These are phyloP conservation scores for Stereum hirsutum DNA, from an alignment of 1,284 basidiomycete genomes.

Conservation along the genomic window DNA sequence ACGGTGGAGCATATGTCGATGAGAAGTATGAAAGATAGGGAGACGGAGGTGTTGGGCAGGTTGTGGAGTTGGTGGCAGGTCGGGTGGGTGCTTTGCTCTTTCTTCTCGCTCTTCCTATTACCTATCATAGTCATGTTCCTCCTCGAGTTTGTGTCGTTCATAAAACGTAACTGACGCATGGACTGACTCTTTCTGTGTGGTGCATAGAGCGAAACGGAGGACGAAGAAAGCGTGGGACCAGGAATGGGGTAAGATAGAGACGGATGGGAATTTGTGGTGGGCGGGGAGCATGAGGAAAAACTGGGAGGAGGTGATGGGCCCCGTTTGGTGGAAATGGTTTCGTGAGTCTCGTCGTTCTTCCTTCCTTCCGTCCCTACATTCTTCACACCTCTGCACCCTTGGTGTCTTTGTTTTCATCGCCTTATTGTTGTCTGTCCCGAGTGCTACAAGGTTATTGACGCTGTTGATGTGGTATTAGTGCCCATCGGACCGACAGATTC, in stretches of 20 bases:
- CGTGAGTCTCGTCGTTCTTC: conserved; percentile 38
- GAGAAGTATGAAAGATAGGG: conserved; percentile 50
- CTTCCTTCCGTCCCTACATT: too few relatives aligned
- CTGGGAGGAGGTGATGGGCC: conserved; percentile 76
- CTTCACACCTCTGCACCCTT: background rate
- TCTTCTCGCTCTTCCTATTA: background rate
- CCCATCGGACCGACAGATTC: conserved; percentile 50
- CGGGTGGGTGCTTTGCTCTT: conserved; percentile 29
- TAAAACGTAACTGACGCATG: too few relatives aligned
- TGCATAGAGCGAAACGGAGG: conserved; percentile 28
- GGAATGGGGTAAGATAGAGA: conserved; percentile 68
- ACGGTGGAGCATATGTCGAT: conserved; percentile 71
- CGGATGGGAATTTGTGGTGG: conserved; percentile 86
- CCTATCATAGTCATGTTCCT: background rate
- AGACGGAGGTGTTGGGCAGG: conserved; percentile 37
- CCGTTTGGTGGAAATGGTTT: conserved; percentile 55
- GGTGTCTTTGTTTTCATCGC: background rate
- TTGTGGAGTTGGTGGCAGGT: conserved; percentile 39
- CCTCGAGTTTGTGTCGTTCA: conserved; percentile 19
- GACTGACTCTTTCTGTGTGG: background rate
- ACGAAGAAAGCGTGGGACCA: conserved; percentile 52
- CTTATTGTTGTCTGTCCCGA: background rate
- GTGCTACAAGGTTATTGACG: background rate
- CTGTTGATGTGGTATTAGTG: conserved; percentile 34
- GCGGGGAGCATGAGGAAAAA: conserved; percentile 48